phyloP scores from a whole-genome alignment of 1,284 basidiomycete genomes.

The Xerocomus nothofagi region DNA sequence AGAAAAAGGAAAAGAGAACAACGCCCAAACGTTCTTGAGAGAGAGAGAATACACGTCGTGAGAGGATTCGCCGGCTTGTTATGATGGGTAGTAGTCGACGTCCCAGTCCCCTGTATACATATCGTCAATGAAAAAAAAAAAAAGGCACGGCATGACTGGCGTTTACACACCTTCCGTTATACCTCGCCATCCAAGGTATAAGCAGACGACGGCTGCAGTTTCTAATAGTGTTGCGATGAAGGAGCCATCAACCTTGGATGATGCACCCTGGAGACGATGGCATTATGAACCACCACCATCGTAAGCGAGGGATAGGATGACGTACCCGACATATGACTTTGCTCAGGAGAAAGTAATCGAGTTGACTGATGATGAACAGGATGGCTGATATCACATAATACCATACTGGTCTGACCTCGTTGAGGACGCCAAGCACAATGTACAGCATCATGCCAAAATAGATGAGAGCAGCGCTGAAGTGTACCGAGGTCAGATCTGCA shows the following conservation, averaged over 20 bases:
- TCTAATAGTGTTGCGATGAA: constrained; percentile 80
- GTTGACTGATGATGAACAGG: constrained; percentile 73
- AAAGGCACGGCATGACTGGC: neutral
- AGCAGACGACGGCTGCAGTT: constrained; percentile 63
- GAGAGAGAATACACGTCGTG: neutral
- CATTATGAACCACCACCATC: constrained; percentile 10
- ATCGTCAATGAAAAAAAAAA: constrained; percentile 6
- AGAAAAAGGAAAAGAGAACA: constrained; percentile 3
- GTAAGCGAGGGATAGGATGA: constrained; percentile 10
- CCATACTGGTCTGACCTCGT: constrained; percentile 71
- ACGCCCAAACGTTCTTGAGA: constrained; percentile 3
- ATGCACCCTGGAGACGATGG: constrained; percentile 47
- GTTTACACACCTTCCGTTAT: constrained; percentile 75
- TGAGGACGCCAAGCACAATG: constrained; percentile 68
- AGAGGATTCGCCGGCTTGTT: neutral
- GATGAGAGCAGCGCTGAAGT: constrained; percentile 56
- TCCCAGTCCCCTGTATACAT: constrained; percentile 32
- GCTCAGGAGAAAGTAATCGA: constrained; percentile 75
- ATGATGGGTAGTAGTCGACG: constrained; percentile 32
- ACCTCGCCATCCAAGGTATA: constrained; percentile 79
- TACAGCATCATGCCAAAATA: constrained; percentile 75
- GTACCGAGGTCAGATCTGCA: constrained; percentile 1
- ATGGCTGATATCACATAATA: constrained; percentile 65
- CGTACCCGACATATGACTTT: constrained; percentile 75
- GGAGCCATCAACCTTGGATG: constrained; percentile 71